Percentiles rank a stretch among this genome's conserved stretches.
Evolutionary conservation across 768 basidiomycete species (phyloP).

Genomic region (Xerocomellus intermedius): DNA sequence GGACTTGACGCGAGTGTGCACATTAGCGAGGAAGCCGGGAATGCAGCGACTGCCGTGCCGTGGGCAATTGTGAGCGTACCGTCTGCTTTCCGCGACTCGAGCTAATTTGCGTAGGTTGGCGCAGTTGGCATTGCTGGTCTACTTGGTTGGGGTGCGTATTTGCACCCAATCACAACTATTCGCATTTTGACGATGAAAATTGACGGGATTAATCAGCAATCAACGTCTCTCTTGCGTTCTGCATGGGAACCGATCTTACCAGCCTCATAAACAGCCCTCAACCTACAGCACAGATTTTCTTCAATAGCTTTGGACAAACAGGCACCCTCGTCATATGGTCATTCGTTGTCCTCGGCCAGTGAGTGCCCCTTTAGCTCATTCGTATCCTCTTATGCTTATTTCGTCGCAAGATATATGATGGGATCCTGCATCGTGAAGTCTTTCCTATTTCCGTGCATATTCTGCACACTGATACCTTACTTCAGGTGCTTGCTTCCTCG

Average conservation of each 20-base stretch:
- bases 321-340: constrained; percentile 52
- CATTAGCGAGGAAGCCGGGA: constrained; percentile 54
- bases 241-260: constrained; percentile 55
- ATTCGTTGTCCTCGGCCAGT: constrained; percentile 52
- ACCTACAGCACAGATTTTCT: constrained; percentile 46
- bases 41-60: constrained; percentile 56
- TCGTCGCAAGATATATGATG: constrained; percentile 41
- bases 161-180: background rate
- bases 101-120: constrained; percentile 19
- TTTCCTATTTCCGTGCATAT: background rate
- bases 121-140: constrained; percentile 45
- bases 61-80: constrained; percentile 48
- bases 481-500: constrained; percentile 46
- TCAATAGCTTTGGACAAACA: constrained; percentile 42
- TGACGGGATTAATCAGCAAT: constrained; percentile 36
- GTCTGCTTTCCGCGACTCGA: background rate
- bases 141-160: constrained; percentile 44
- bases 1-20: constrained; percentile 51
- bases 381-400: background rate
- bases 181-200: background rate
- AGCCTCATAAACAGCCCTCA: constrained; percentile 40
- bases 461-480: constrained; percentile 1
- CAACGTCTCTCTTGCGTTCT: constrained; percentile 54
- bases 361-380: constrained; percentile 8
- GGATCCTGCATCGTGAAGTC: constrained; percentile 44